Percentiles rank a stretch among this genome's conserved stretches.
Evolutionary conservation across 768 basidiomycete species (phyloP).

Genomic region (Rhodotorula kratochvilovae): DNA sequence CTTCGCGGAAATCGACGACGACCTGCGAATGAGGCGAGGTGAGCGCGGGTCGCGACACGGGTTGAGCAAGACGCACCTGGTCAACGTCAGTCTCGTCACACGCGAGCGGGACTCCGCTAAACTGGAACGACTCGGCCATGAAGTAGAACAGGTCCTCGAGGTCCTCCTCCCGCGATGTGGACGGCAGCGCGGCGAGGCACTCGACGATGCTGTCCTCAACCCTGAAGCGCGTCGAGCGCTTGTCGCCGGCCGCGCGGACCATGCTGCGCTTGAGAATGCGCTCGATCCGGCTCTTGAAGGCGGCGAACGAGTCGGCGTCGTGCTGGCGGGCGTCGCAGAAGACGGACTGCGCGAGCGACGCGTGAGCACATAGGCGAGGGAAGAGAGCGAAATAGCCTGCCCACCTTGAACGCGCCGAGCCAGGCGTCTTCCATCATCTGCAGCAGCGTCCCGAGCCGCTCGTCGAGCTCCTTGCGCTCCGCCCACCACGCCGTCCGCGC

Average conservation of each 20-base stretch:
- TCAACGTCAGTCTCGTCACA: constrained; percentile 87
- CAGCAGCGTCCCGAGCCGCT: constrained; percentile 65
- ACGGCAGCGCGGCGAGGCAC: constrained; percentile 77
- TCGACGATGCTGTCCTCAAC: constrained; percentile 72
- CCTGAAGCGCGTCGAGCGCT: constrained; percentile 51
- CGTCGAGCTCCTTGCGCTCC: constrained; percentile 68
- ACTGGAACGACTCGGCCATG: constrained; percentile 86
- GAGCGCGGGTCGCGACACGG: background rate
- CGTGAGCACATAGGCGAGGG: background rate
- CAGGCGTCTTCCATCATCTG: constrained; percentile 90
- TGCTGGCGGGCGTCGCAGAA: constrained; percentile 49
- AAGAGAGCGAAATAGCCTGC: constrained; percentile 8
- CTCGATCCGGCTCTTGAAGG: constrained; percentile 66
- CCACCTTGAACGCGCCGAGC: constrained; percentile 94
- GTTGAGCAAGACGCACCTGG: constrained; percentile 55
- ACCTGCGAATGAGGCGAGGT: constrained; percentile 44
- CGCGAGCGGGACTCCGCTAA: constrained; percentile 82
- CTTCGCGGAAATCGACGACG: constrained; percentile 70
- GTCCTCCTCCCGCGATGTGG: constrained; percentile 83
- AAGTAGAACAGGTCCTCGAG: constrained; percentile 92
- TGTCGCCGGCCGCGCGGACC: constrained; percentile 58
- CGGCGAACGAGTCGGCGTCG: constrained; percentile 54
- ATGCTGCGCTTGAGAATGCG: constrained; percentile 64
- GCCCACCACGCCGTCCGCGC: constrained; percentile 82
- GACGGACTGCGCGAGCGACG: constrained; percentile 42